Evolutionary conservation across 1,284 basidiomycete genomes (phyloP).

Genomic region (Ganoderma lucidum): DNA sequence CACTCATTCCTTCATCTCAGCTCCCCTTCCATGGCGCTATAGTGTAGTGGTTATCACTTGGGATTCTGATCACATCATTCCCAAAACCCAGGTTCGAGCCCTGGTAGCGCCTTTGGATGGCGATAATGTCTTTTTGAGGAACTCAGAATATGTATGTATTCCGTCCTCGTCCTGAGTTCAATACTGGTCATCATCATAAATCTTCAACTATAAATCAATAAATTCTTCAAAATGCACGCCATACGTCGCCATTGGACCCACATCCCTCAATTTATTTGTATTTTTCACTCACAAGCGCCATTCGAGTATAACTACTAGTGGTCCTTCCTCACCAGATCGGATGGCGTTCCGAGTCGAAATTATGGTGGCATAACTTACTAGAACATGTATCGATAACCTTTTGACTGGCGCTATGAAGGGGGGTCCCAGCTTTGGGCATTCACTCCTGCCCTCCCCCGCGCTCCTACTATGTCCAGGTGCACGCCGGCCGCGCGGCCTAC

Average conservation of each 20-base stretch:
- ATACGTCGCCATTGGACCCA: neutral
- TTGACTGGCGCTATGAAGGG: neutral
- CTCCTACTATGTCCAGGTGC: neutral
- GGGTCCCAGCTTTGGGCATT: neutral
- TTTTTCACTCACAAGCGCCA: neutral
- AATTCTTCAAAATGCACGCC: neutral
- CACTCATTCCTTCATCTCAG: too few species aligned
- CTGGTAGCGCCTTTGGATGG: constrained; percentile 38
- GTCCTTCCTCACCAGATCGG: neutral
- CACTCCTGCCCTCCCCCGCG: neutral
- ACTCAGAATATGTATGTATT: too few species aligned
- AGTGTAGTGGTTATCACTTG: constrained; percentile 44
- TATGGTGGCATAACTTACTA: neutral
- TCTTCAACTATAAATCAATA: neutral
- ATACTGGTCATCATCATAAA: neutral
- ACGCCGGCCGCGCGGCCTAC: neutral
- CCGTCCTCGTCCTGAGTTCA: neutral
- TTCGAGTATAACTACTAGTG: too few species aligned
- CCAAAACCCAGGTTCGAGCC: constrained; percentile 43
- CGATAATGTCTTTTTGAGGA: too few species aligned
- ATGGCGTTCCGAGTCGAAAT: neutral
- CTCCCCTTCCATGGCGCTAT: constrained; percentile 33
- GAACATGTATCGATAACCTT: neutral
- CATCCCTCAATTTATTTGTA: neutral
- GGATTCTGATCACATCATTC: constrained; percentile 39